Evolutionary conservation across 2,329 filamentous ascomycete species (phyloP).

Genomic region (Exophiala sideris): DNA sequence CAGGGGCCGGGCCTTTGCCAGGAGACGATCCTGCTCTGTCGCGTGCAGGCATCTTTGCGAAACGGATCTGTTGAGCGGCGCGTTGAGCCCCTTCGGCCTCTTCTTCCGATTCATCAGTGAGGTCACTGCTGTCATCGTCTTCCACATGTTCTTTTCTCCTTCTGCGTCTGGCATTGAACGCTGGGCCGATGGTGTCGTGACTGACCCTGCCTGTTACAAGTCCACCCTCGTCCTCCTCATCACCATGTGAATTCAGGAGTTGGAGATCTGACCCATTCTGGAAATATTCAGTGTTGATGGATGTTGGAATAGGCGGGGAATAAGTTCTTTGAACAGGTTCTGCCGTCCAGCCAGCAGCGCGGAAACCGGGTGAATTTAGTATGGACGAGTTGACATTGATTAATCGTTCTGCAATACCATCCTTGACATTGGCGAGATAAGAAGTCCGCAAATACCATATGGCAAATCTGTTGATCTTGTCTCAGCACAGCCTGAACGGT

Average conservation of each 20-base stretch:
- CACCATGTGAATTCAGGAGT: conserved; percentile 39
- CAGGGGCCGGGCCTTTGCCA: conserved; percentile 55
- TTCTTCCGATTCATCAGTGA: conserved; percentile 65
- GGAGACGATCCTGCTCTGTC: conserved; percentile 86
- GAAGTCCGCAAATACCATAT: conserved; percentile 64
- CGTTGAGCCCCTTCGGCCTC: conserved; percentile 51
- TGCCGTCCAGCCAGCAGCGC: conserved; percentile 60
- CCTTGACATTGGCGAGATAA: conserved; percentile 62
- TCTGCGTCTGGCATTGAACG: conserved; percentile 46
- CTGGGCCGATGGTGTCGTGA: conserved; percentile 56
- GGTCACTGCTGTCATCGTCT: conserved; percentile 64
- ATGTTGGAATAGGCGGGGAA: conserved; percentile 64
- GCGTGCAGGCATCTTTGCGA: conserved; percentile 90
- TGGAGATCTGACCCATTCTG: conserved; percentile 44
- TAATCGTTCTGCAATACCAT: conserved; percentile 63
- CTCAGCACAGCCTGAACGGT: neutral
- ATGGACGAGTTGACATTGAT: conserved; percentile 63
- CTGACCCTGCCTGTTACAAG: conserved; percentile 59
- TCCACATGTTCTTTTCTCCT: conserved; percentile 57
- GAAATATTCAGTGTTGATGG: conserved; percentile 62
- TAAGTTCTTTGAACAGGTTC: conserved; percentile 60
- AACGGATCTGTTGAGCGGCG: conserved; percentile 86
- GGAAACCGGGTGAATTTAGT: conserved; percentile 62
- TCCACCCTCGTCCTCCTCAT: conserved; percentile 60
- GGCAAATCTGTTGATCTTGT: conserved; percentile 50